Conservation (phyloP, 495 filamentous ascomycete genomes). For the Penicillium maclennaniae region DNA sequence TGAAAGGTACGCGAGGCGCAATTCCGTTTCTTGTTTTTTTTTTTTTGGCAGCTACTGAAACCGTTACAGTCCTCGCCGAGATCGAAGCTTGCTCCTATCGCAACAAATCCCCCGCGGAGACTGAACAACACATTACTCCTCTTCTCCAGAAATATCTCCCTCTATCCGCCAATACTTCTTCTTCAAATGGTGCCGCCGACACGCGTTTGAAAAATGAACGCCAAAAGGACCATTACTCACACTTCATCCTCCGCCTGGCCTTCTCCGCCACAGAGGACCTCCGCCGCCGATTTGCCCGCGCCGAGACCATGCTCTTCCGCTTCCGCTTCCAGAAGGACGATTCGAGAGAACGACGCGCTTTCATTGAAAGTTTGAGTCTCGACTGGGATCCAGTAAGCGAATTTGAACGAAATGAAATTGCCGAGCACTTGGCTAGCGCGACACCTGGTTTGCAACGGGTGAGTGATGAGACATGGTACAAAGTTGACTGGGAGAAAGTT, state of each 20-base stretch:
- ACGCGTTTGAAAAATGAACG: constrained; percentile 64
- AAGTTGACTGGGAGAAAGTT: constrained; percentile 91
- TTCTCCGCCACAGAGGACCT: constrained; percentile 91
- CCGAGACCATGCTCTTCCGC: constrained; percentile 85
- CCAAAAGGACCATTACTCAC: constrained; percentile 94
- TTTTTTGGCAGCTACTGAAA: constrained; percentile 8
- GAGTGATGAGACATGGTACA: constrained; percentile 87
- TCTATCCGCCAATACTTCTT: constrained; percentile 70
- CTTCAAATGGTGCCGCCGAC: constrained; percentile 44
- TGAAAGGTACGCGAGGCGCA: constrained; percentile 57
- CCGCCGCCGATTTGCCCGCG: constrained; percentile 77
- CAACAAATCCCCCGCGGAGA: constrained; percentile 77
- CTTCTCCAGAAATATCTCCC: constrained; percentile 84
- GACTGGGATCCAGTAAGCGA: constrained; percentile 78
- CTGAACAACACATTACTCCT: constrained; percentile 69
- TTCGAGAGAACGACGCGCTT: constrained; percentile 61
- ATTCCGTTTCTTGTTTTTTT: background rate
- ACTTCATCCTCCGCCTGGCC: constrained; percentile 93
- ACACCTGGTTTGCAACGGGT: constrained; percentile 50
- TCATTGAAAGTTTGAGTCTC: constrained; percentile 73
- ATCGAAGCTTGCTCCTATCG: constrained; percentile 95
- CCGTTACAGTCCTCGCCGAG: constrained; percentile 74
- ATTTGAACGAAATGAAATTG: constrained; percentile 62
- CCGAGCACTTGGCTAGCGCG: constrained; percentile 50
- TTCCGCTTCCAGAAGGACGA: constrained; percentile 73